Base-by-base conservation (phyloP, 371 early-diverging fungal species). In the Chytridiales sp. region DNA sequence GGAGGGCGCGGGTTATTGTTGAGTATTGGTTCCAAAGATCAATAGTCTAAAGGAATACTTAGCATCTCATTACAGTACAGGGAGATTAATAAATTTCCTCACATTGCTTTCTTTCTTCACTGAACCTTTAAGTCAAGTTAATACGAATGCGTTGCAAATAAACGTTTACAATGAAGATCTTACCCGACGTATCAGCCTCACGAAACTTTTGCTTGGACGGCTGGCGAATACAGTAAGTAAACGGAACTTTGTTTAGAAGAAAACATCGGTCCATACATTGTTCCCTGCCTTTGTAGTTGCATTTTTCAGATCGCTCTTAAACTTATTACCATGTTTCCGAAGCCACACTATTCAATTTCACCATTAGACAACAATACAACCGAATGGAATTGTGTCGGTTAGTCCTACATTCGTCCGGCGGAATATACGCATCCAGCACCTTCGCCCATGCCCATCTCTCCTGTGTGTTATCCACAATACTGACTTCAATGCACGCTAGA, bases 401-500 rank as follows among this genome's bases (percentile, higher is more conserved):
- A 13, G 26, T 2, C 36, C 49, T 29, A 72, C 72, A 46, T 55
- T 75, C 72, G 46, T 76, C 77, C 0, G 66, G 62, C 26, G n/a
- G 6, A 3, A 27, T 43, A 43, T 62, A 70, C 15, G 61, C 60
- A 44, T 76, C 77, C 24, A 66, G 49, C 1, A 76, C 47, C 42
- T 76, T 76, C 4, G 77, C 64, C 73, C 75, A 75, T 1, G 67
- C 53, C 41, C 49, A 74, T n/a, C 55, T 34, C 58, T 76, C 77
- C 22, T 59, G 59, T 17, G 77, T 72, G 19, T 47, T 56, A 55
- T 76, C 77, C 15, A 62, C 32, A 27, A 75, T 46, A 43, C 67
- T 62, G 17, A 76, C 46, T 34, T 75, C 70, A 8, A 76, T 36
- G 22, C n/a, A n/a, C 19, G 64, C 62, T 24, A 51, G 36, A 8